phyloP scores from a whole-genome alignment of 2,329 filamentous ascomycete genomes.

The Dothideomycetes sp. region DNA sequence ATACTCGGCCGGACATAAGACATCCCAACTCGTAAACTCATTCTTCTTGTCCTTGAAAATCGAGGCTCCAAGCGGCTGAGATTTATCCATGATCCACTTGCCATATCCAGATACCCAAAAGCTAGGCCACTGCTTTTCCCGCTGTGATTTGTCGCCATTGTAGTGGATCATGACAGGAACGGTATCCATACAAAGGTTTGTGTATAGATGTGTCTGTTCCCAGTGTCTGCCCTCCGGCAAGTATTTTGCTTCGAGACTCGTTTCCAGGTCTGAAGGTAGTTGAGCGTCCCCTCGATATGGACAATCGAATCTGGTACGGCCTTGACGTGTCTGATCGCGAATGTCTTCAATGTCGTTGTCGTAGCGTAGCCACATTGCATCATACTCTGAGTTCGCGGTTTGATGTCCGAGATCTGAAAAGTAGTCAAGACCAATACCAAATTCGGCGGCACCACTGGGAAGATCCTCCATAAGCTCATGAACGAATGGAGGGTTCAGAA shows the following conservation, averaged over 20 bases:
- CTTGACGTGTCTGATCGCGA: neutral
- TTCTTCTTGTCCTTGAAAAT: conserved; percentile 3
- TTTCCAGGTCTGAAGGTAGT: conserved; percentile 14
- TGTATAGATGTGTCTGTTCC: conserved; percentile 17
- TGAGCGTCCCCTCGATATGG: conserved; percentile 11
- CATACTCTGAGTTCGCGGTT: conserved; percentile 21
- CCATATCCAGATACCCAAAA: conserved; percentile 18
- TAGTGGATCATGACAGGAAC: conserved; percentile 23
- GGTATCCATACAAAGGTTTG: conserved; percentile 20
- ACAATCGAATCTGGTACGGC: conserved; percentile 16
- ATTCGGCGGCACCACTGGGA: conserved; percentile 27
- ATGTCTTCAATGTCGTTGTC: conserved; percentile 15
- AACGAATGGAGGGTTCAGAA: conserved; percentile 14
- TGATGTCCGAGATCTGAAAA: conserved; percentile 19
- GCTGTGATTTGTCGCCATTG: conserved; percentile 18
- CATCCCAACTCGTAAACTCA: conserved; percentile 5
- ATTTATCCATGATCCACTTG: conserved; percentile 13
- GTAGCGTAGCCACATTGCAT: conserved; percentile 20
- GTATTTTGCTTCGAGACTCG: neutral
- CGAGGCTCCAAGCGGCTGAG: neutral
- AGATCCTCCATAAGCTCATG: conserved; percentile 9
- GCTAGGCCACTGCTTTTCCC: conserved; percentile 15
- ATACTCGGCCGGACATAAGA: conserved; percentile 13
- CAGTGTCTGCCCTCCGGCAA: conserved; percentile 13
- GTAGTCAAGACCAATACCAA: conserved; percentile 25